Base-by-base conservation (phyloP, 352 stramenopile genomes). In the Chrysophaeum taylorii region DNA sequence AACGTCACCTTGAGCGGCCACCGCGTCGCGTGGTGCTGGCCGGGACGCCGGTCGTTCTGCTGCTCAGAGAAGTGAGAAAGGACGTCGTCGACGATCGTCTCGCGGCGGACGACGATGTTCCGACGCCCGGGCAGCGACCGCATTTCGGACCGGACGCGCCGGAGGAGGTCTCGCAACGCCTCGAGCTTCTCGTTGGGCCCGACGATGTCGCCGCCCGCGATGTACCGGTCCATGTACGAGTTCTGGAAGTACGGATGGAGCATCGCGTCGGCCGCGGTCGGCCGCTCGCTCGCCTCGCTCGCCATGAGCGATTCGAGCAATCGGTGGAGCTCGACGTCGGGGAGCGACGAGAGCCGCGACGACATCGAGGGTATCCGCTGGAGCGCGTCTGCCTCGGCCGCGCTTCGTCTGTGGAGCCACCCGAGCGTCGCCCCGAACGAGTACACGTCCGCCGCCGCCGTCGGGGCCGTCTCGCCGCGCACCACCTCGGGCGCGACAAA, bases 181-280 rank as follows among this genome's bases (percentile, higher is more conserved):
- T 73, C 69, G 16, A 77, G 45, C 35, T 77, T 77, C 31, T 57
- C 52, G 39, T 73, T 63, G 21, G 75, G 72, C 39, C 75, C 72
- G n/a, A 76, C 66, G 35, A 79, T 60, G 41, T 71, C 73, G 25
- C 75, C 75, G 42, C 77, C 75, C 41, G 74, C 63, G 27, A 77
- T 48, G n/a, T 78, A 53, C 50, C 69, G 68, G 39, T 74, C 73
- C 21, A 79, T 62, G 67, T 76, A 76, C 16, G 75, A 78, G 38
- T 72, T 62, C 35, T 60, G 57, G 54, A 79, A 78, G 73, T 79
- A 79, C 2, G 64, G 27, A 33, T 75, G 70, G 0, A 66, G 53
- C 5, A 71, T 25, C 33, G 66, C 70, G 36, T 62, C 52, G 9
- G 70, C 39, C 37, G 70, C 70, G 5, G 33, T 42, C 25, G 70